phyloP scores from a whole-genome alignment of 495 filamentous ascomycete species.

The Aspergillus saccharolyticus region DNA sequence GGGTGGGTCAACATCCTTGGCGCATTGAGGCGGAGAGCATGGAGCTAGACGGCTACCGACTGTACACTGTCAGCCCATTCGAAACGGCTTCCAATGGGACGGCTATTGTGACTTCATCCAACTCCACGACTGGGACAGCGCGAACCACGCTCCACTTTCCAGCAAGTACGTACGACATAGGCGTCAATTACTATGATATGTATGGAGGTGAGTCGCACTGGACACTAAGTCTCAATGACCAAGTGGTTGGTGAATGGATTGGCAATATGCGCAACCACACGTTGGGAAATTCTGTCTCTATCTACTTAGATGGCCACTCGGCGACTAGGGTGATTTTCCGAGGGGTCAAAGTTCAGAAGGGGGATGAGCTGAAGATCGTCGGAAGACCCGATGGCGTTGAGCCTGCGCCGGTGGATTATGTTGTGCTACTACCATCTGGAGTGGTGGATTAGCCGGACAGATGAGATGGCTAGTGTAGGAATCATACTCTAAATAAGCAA shows the following conservation, averaged over 20 bases:
- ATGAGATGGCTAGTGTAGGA: too few relatives aligned
- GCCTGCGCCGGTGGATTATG: slow-evolving; percentile 62
- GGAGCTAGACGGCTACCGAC: slow-evolving; percentile 49
- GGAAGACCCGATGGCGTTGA: slow-evolving; percentile 55
- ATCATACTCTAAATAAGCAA: too few relatives aligned
- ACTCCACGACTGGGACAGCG: slow-evolving; percentile 47
- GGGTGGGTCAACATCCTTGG: slow-evolving; percentile 55
- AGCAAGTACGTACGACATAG: slow-evolving; percentile 55
- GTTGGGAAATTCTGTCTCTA: slow-evolving; percentile 51
- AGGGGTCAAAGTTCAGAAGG: slow-evolving; percentile 44
- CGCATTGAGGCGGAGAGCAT: slow-evolving; percentile 63
- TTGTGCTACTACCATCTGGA: slow-evolving; percentile 54
- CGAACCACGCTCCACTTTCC: slow-evolving; percentile 39
- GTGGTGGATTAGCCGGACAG: slow-evolving; percentile 51
- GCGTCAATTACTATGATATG: slow-evolving; percentile 62
- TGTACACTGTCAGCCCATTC: slow-evolving; percentile 47
- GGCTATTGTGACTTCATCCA: slow-evolving; percentile 46
- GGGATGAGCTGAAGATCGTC: slow-evolving; percentile 55
- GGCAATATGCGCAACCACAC: slow-evolving; percentile 52
- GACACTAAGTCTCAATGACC: slow-evolving; percentile 48
- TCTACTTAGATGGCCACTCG: slow-evolving; percentile 58
- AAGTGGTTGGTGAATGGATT: slow-evolving; percentile 49
- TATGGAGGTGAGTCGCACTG: slow-evolving; percentile 51
- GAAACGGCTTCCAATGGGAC: slow-evolving; percentile 48
- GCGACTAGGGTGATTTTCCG: slow-evolving; percentile 57